phyloP scores from a whole-genome alignment of 2,329 filamentous ascomycete species.

The Diaporthe ilicicola region DNA sequence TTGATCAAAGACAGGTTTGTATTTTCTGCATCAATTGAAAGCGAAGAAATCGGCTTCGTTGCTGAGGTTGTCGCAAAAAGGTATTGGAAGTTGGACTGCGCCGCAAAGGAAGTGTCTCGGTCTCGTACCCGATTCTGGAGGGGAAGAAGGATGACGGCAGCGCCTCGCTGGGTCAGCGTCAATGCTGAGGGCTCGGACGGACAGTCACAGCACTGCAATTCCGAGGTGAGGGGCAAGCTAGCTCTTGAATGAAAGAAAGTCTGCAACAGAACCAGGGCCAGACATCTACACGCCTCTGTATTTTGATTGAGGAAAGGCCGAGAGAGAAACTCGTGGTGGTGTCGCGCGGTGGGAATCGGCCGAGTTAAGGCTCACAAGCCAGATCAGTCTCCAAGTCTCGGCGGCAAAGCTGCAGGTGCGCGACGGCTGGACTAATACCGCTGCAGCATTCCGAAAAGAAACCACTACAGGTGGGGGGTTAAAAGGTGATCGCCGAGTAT shows the following conservation, averaged over 20 bases:
- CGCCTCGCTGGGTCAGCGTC: conserved; percentile 14
- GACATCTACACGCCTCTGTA: background rate
- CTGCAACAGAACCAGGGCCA: too few species aligned
- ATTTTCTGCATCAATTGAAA: background rate
- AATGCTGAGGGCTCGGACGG: background rate
- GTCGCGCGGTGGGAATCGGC: background rate
- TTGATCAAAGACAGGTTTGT: background rate
- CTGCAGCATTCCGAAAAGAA: background rate
- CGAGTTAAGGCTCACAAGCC: conserved; percentile 11
- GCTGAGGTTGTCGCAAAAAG: background rate
- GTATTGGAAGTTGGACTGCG: background rate
- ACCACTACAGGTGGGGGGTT: conserved; percentile 7
- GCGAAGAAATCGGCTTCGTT: background rate
- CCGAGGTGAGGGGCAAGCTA: background rate
- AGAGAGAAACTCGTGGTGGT: background rate
- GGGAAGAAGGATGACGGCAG: background rate
- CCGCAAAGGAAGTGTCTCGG: conserved; percentile 6
- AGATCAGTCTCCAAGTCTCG: conserved; percentile 2
- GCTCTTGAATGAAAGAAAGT: background rate
- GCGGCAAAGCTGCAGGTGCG: background rate
- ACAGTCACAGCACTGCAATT: background rate
- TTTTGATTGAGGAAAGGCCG: background rate
- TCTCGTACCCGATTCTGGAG: background rate
- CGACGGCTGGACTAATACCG: background rate
- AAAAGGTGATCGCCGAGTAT: background rate